Conservation (phyloP, 139 green algal genomes). For the Chlorella sp. region DNA sequence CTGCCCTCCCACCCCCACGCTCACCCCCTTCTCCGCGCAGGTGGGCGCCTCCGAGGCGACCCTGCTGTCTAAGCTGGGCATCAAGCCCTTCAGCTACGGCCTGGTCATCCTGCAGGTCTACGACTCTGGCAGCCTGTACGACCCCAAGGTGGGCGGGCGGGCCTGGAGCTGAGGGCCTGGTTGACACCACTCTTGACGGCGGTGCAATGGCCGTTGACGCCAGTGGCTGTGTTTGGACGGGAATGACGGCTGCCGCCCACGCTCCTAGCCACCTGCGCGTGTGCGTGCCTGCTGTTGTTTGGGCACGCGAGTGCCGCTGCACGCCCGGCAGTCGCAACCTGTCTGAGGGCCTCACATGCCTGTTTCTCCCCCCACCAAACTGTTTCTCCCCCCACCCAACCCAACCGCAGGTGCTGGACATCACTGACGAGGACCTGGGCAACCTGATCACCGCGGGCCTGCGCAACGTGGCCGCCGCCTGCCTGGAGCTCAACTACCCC, state of each 20-base stretch:
- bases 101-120: constrained; percentile 83
- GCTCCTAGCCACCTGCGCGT: not conserved
- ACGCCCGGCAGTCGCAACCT: too few relatives aligned
- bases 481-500: constrained; percentile 85
- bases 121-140: constrained; percentile 88
- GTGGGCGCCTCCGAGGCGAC: constrained; percentile 97
- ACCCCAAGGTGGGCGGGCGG: constrained; percentile 50
- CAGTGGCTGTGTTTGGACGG: not conserved
- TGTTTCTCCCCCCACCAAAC: too few relatives aligned
- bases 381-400: not conserved
- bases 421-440: constrained; percentile 93
- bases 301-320: too few relatives aligned
- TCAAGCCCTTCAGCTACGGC: constrained; percentile 99
- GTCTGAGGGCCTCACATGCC: too few relatives aligned
- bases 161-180: too few relatives aligned
- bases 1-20: not conserved
- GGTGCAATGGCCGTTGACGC: not conserved
- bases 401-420: constrained; percentile 82
- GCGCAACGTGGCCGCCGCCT: constrained; percentile 88
- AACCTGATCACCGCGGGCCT: constrained; percentile 70
- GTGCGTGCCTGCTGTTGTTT: not conserved
- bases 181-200: not conserved
- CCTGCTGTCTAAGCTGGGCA: constrained; percentile 97
- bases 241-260: not conserved
- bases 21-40: constrained; percentile 14